phyloP scores from a whole-genome alignment of 2,329 filamentous ascomycete genomes.

The Chrysoporthe austroafricana region DNA sequence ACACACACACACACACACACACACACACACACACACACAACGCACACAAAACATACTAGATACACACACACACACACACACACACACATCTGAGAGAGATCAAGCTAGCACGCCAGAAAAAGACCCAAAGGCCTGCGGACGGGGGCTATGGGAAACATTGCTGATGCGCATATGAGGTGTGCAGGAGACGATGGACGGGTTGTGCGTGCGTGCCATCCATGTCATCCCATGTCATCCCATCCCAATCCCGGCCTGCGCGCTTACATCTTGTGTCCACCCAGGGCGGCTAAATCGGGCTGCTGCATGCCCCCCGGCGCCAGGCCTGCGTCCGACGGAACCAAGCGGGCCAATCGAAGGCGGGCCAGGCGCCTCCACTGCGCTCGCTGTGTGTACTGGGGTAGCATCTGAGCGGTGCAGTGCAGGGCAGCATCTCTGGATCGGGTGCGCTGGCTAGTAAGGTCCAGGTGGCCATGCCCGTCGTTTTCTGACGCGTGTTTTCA shows the following conservation, averaged over 20 bases:
- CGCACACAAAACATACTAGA: too few relatives aligned
- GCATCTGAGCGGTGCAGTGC: too few relatives aligned
- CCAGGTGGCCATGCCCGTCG: too few relatives aligned
- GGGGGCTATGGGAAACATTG: constrained; percentile 4
- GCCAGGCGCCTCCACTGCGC: background rate
- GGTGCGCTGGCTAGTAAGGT: too few relatives aligned
- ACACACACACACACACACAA: too few relatives aligned
- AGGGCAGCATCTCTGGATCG: background rate
- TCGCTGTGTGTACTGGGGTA: too few relatives aligned
- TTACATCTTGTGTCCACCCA: constrained; percentile 7
- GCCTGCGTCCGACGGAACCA: background rate
- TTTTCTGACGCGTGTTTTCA: too few relatives aligned
- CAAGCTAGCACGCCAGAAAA: background rate
- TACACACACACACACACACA: too few relatives aligned
- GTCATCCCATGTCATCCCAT: background rate
- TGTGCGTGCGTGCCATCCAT: background rate
- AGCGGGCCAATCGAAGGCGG: background rate
- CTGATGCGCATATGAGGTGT: constrained; percentile 5
- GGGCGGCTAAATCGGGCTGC: constrained; percentile 7
- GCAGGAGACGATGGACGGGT: too few relatives aligned
- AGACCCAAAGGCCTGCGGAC: background rate
- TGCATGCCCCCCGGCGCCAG: background rate
- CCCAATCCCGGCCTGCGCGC: constrained; percentile 9
- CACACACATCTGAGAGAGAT: background rate
- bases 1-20: too few relatives aligned